Evolutionary conservation across 116 monocot genomes (phyloP).

Genomic region (Dioscorea cayenensis): DNA sequence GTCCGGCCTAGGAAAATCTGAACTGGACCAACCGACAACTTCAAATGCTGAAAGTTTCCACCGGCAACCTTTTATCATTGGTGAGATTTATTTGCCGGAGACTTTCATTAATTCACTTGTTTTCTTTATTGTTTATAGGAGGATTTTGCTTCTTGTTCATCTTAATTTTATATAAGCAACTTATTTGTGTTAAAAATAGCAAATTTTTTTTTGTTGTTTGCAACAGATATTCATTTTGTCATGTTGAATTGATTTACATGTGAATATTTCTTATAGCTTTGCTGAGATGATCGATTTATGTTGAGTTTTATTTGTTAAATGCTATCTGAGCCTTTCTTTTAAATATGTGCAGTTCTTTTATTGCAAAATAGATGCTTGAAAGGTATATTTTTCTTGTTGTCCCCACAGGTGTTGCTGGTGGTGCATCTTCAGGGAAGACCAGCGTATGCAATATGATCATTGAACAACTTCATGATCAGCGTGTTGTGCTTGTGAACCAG

Average conservation of each 20-base stretch:
- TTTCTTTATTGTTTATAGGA: not conserved
- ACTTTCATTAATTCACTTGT: not conserved
- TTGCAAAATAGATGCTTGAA: not conserved
- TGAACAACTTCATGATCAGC: conserved; percentile 82
- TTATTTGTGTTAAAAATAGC: not conserved
- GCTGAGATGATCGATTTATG: too few species aligned
- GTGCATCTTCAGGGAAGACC: conserved; percentile 90
- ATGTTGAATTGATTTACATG: not conserved
- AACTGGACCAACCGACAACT: conserved; percentile 30
- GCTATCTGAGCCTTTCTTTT: too few species aligned
- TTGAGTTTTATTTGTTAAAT: too few species aligned
- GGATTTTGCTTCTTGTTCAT: not conserved
- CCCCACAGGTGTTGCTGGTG: conserved; percentile 83
- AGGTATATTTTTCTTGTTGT: not conserved
- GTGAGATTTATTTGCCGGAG: conserved; percentile 10
- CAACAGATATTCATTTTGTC: too few species aligned
- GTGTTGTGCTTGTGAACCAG: conserved; percentile 89
- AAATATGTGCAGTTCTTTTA: not conserved
- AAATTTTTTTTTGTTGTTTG: not conserved
- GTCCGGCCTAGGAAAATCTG: conserved; percentile 11
- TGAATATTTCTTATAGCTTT: not conserved
- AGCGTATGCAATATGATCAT: conserved; percentile 95
- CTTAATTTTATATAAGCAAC: not conserved
- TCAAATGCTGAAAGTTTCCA: conserved; percentile 36
- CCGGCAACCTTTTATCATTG: conserved; percentile 73